A percentile compares a stretch with the other conserved stretches of the same genome.
These are phyloP conservation scores for Clitopilus hobsonii DNA, from an alignment of 768 basidiomycete species.

Conservation along the genomic window DNA sequence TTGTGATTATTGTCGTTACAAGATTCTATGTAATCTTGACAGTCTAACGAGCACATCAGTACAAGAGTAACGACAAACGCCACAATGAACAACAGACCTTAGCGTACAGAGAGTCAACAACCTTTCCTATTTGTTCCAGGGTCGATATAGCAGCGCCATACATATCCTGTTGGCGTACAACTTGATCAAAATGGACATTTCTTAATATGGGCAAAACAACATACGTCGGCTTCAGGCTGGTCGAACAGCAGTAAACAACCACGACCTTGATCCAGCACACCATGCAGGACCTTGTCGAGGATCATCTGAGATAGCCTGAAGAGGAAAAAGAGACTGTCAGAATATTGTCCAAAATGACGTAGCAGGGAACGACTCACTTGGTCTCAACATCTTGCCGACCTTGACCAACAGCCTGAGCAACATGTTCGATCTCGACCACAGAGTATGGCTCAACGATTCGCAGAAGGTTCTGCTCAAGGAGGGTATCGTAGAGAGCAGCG, in stretches of 20 bases:
- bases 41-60: slow-evolving; percentile 21
- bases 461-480: slow-evolving; percentile 92
- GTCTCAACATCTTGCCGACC: slow-evolving; percentile 85
- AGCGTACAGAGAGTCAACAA: slow-evolving; percentile 91
- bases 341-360: background rate
- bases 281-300: slow-evolving; percentile 88
- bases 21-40: slow-evolving; percentile 26
- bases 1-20: slow-evolving; percentile 33
- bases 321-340: background rate
- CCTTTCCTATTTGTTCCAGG: slow-evolving; percentile 84
- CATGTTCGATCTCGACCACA: slow-evolving; percentile 84
- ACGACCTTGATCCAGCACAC: slow-evolving; percentile 94
- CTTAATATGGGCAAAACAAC: too few species aligned
- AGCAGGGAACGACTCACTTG: slow-evolving; percentile 53
- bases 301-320: slow-evolving; percentile 97
- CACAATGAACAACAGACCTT: slow-evolving; percentile 40
- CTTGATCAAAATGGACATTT: background rate
- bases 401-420: slow-evolving; percentile 85
- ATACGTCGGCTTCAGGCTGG: slow-evolving; percentile 76
- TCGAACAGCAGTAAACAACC: slow-evolving; percentile 93
- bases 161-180: slow-evolving; percentile 65
- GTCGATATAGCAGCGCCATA: slow-evolving; percentile 90
- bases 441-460: slow-evolving; percentile 96
- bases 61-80: background rate
- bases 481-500: slow-evolving; percentile 89